phyloP scores from a whole-genome alignment of 192 early-diverging fungal species.

The Umbelopsis isabellina region DNA sequence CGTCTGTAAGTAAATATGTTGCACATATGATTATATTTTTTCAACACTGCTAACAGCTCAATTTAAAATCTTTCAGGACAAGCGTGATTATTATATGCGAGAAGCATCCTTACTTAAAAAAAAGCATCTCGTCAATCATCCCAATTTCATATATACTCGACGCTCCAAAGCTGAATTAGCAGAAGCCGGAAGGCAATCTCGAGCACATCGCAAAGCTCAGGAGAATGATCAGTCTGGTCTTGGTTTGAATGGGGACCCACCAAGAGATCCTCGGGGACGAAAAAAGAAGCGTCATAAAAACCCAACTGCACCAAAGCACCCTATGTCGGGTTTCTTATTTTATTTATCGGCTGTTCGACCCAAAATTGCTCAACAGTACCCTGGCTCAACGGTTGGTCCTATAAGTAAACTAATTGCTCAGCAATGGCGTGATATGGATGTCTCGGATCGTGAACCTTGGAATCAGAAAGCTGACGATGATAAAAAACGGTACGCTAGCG shows the following conservation, averaged over 20 bases:
- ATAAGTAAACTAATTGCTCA: constrained; percentile 77
- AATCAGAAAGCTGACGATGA: constrained; percentile 59
- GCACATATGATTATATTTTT: not conserved
- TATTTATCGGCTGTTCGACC: constrained; percentile 72
- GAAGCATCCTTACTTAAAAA: constrained; percentile 51
- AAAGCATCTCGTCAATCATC: constrained; percentile 53
- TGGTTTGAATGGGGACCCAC: not conserved
- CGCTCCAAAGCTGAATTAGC: constrained; percentile 62
- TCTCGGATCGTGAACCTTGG: constrained; percentile 54
- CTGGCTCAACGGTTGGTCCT: constrained; percentile 71
- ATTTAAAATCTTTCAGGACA: constrained; percentile 25
- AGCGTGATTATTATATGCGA: constrained; percentile 49
- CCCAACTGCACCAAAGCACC: constrained; percentile 81
- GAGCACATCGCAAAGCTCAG: constrained; percentile 22
- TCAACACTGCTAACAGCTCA: not conserved
- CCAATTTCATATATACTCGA: constrained; percentile 61
- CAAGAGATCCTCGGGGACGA: constrained; percentile 42
- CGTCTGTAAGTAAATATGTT: constrained; percentile 30
- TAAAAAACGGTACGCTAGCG: constrained; percentile 69
- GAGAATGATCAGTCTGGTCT: not conserved
- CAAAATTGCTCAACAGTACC: constrained; percentile 61
- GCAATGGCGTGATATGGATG: constrained; percentile 65
- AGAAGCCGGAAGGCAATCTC: constrained; percentile 43
- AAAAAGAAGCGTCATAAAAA: constrained; percentile 74
- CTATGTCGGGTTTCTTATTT: constrained; percentile 85